phyloP scores from a whole-genome alignment of 2,329 filamentous ascomycete species.

The Colletotrichum paranaense region DNA sequence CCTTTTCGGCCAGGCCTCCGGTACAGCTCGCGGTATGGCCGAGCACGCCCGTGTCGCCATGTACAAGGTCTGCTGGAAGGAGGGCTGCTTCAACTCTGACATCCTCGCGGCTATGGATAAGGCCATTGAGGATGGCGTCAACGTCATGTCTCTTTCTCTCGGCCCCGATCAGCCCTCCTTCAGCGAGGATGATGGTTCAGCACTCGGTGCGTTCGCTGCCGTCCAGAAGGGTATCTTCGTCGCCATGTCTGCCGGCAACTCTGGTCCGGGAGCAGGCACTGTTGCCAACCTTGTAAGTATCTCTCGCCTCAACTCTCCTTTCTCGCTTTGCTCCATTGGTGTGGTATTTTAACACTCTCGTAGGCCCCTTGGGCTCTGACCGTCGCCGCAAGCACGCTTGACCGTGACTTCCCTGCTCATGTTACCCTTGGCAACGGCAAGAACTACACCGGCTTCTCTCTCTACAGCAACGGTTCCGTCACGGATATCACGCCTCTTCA shows the following conservation, averaged over 20 bases:
- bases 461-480: slow-evolving; percentile 15
- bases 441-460: slow-evolving; percentile 16
- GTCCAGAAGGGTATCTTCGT: slow-evolving; percentile 19
- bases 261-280: neutral
- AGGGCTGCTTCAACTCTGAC: slow-evolving; percentile 12
- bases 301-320: neutral
- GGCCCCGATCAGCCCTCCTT: neutral
- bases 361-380: slow-evolving; percentile 15
- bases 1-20: slow-evolving; percentile 16
- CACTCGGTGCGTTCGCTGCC: slow-evolving; percentile 5
- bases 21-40: slow-evolving; percentile 26
- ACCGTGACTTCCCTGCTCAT: slow-evolving; percentile 21
- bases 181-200: neutral
- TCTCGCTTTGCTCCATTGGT: neutral
- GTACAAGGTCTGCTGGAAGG: slow-evolving; percentile 24
- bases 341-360: neutral
- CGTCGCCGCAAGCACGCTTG: slow-evolving; percentile 25
- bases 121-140: slow-evolving; percentile 27
- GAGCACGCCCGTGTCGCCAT: slow-evolving; percentile 8
- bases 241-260: slow-evolving; percentile 1
- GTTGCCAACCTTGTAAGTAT: neutral
- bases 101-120: slow-evolving; percentile 19
- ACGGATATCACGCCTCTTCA: slow-evolving; percentile 6
- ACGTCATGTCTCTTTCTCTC: slow-evolving; percentile 19
- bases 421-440: slow-evolving; percentile 19